Evolutionary conservation across 1,284 basidiomycete species (phyloP), one percentile per base, ranked within the genome.

Genomic region (Moesziomyces sp.): DNA sequence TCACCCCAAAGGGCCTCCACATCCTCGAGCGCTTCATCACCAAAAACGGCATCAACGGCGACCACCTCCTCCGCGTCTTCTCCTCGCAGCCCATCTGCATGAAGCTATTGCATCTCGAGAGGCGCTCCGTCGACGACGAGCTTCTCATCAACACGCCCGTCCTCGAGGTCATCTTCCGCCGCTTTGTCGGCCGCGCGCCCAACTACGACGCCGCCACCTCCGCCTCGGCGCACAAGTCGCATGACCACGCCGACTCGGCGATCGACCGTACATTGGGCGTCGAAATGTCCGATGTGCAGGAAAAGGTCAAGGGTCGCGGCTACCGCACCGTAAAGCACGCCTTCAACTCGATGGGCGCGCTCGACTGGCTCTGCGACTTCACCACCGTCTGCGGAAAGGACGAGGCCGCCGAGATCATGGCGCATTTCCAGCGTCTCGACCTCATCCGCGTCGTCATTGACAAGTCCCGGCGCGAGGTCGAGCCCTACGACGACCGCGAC

Each of bases 11-110:
- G 86, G 97, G 97, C 58, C 89, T 99, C 53, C 97, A 99, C 83
- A 93, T 99, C 77, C 90, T 99, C 66, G 97, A 99, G 84, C 91
- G 97, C 30, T 99, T 99, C 88, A 97, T 99, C 87, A 93, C 92
- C 85, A 97, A 97, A 88, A 99, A 99, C 85, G 97, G 97, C 76
- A 98, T 99, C 87, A 93, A 90, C 81, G 85, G 86, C 23, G 94
- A 97, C 85, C 91, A 96, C 84, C 89, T 98, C 23, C 89, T 94
- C 74, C 89, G 89, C 50, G 92, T 97, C 46, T 99, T 98, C 84
- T 89, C 90, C 10, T 89, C 92, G 0, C 95, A 98, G 83, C 94
- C 96, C 35, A 97, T 99, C 81, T 97, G 94, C 86, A 93, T 98
- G 89, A 97, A 98, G 86, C 89, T 99, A 10, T 89, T 99, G 7